Evolutionary conservation across 768 basidiomycete genomes (phyloP).

Genomic region (Hirschioporus abietinus): DNA sequence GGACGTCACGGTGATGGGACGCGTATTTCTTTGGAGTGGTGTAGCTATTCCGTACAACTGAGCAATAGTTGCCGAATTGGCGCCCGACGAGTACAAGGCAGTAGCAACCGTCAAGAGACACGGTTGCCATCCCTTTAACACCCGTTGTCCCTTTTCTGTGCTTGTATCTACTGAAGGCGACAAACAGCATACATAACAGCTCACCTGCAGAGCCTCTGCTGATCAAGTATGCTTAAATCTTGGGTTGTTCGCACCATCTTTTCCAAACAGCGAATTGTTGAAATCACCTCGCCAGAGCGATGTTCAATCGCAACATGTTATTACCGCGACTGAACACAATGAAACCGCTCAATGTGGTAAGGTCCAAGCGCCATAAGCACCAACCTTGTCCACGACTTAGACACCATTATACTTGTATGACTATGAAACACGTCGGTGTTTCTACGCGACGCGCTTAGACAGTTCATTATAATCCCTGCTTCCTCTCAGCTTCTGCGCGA

Average conservation of each 20-base stretch:
- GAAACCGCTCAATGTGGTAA: neutral
- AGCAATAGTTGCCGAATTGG: neutral
- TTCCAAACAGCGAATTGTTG: neutral
- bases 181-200: neutral
- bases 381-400: neutral
- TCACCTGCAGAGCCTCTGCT: neutral
- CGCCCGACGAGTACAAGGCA: neutral
- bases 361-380: neutral
- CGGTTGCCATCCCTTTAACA: neutral
- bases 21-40: neutral
- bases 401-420: conserved; percentile 1
- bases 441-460: neutral
- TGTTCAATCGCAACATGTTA: neutral
- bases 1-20: neutral
- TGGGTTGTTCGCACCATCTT: neutral
- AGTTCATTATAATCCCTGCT: neutral
- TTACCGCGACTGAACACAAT: neutral
- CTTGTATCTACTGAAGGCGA: neutral
- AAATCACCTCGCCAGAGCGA: neutral
- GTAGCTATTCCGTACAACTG: neutral
- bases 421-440: neutral
- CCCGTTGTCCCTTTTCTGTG: neutral
- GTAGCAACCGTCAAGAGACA: neutral
- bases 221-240: neutral
- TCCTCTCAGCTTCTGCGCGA: too few relatives aligned